Evolutionary conservation across 306 rosid species (phyloP).

Genomic region (Geum urbanum): DNA sequence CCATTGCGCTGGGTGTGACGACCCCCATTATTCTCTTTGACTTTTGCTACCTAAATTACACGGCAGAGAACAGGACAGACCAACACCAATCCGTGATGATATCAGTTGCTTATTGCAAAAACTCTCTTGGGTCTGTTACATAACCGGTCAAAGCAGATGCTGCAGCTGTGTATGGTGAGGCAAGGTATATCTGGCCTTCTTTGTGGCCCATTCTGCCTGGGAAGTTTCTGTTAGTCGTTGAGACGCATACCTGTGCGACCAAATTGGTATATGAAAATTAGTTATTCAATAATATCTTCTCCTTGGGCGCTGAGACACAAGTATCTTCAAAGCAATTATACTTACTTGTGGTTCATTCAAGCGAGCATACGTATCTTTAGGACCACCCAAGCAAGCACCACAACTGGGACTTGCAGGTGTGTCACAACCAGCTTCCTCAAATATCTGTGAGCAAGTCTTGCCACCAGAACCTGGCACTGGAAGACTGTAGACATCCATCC

Average conservation of each 20-base stretch:
- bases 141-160: constrained; percentile 96
- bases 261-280: neutral
- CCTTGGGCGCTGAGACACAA: neutral
- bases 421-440: constrained; percentile 99
- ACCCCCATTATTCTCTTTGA: constrained; percentile 7
- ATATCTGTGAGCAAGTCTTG: constrained; percentile 95
- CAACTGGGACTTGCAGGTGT: constrained; percentile 96
- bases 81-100: neutral
- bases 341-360: constrained; percentile 76
- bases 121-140: constrained; percentile 91
- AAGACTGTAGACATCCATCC: constrained; percentile 80
- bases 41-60: neutral
- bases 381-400: constrained; percentile 98
- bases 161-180: constrained; percentile 93
- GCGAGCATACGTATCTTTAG: constrained; percentile 86
- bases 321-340: neutral
- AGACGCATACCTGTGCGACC: constrained; percentile 72
- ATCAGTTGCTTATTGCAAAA: constrained; percentile 51
- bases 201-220: constrained; percentile 97
- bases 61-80: neutral
- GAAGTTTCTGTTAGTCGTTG: constrained; percentile 89
- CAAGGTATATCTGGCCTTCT: constrained; percentile 88
- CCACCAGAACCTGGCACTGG: constrained; percentile 92
- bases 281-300: neutral
- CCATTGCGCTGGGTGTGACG: neutral